Percentiles rank a stretch among this genome's conserved stretches.
These are phyloP conservation scores for Fusarium nurragi DNA, from an alignment of 2,329 filamentous ascomycete species.

Conservation along the genomic window DNA sequence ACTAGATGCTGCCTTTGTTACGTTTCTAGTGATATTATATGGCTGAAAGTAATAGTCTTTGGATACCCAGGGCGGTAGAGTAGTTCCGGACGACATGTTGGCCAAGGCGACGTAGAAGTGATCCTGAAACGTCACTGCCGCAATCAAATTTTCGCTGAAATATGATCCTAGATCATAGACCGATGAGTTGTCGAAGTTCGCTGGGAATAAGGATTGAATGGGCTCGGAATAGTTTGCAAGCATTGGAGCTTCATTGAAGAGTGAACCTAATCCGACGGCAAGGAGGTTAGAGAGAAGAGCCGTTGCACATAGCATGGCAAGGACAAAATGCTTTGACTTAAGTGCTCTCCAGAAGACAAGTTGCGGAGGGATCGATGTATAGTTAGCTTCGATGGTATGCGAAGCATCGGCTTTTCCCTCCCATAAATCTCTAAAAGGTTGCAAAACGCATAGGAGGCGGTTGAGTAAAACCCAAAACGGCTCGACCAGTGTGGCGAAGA, in stretches of 20 bases:
- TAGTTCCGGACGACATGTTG: slow-evolving; percentile 55
- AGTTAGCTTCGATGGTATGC: slow-evolving; percentile 55
- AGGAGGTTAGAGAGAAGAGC: slow-evolving; percentile 63
- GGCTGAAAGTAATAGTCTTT: slow-evolving; percentile 58
- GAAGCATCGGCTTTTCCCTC: slow-evolving; percentile 48
- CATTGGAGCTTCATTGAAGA: slow-evolving; percentile 56
- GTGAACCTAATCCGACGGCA: slow-evolving; percentile 59
- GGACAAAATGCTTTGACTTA: slow-evolving; percentile 54
- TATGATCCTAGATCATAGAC: neutral
- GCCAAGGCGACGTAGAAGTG: slow-evolving; percentile 53
- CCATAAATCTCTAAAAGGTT: slow-evolving; percentile 63
- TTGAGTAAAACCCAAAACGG: slow-evolving; percentile 66
- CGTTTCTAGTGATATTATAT: no score
- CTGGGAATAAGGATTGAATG: slow-evolving; percentile 25
- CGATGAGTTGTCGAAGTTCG: slow-evolving; percentile 40
- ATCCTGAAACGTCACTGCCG: slow-evolving; percentile 30
- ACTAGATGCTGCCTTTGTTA: no score
- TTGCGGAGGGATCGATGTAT: slow-evolving; percentile 66
- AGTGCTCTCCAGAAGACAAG: slow-evolving; percentile 58
- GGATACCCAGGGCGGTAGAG: slow-evolving; percentile 62
- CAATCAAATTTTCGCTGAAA: neutral
- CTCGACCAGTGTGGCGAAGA: slow-evolving; percentile 64
- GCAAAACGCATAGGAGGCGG: slow-evolving; percentile 61
- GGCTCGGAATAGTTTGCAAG: slow-evolving; percentile 7
- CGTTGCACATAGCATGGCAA: slow-evolving; percentile 58